Conservation (phyloP, 2,329 filamentous ascomycete species). For the Fusarium virguliforme region DNA sequence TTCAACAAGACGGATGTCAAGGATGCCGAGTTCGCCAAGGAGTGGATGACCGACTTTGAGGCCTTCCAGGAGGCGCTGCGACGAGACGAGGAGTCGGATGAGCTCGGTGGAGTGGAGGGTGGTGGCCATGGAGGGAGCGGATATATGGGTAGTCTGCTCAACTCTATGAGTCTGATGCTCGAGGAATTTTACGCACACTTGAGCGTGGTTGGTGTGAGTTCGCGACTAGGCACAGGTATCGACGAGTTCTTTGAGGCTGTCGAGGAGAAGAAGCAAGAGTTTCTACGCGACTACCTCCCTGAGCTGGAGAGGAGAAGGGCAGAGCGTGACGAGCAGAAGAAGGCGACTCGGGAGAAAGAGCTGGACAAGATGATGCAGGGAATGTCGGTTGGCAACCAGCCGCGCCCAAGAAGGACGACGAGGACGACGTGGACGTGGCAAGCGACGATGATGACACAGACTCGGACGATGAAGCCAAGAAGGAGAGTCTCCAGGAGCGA, state of each 20-base stretch:
- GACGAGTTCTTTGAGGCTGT: constrained; percentile 96
- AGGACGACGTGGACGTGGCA: constrained; percentile 67
- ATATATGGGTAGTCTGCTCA: constrained; percentile 96
- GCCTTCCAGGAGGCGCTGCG: constrained; percentile 90
- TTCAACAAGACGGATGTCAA: constrained; percentile 99
- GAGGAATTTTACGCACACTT: constrained; percentile 98
- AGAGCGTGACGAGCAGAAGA: constrained; percentile 83
- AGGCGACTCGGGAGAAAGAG: constrained; percentile 81
- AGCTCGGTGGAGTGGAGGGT: constrained; percentile 81
- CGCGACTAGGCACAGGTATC: constrained; percentile 91
- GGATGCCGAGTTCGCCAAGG: constrained; percentile 90
- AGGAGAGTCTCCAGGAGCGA: constrained; percentile 79
- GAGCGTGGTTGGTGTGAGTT: constrained; percentile 92
- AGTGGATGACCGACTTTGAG: constrained; percentile 99
- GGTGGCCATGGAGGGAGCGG: constrained; percentile 82
- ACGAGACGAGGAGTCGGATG: constrained; percentile 83
- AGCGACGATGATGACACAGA: constrained; percentile 72
- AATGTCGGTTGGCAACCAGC: constrained; percentile 72
- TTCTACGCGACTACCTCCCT: constrained; percentile 90
- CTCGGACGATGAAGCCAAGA: constrained; percentile 72
- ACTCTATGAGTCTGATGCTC: constrained; percentile 97
- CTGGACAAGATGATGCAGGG: constrained; percentile 95
- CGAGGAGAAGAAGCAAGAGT: constrained; percentile 88
- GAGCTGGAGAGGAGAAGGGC: constrained; percentile 86
- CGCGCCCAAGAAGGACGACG: constrained; percentile 60